Evolutionary conservation across 2,329 filamentous ascomycete genomes (phyloP).

Genomic region (Pseudogymnoascus destructans): DNA sequence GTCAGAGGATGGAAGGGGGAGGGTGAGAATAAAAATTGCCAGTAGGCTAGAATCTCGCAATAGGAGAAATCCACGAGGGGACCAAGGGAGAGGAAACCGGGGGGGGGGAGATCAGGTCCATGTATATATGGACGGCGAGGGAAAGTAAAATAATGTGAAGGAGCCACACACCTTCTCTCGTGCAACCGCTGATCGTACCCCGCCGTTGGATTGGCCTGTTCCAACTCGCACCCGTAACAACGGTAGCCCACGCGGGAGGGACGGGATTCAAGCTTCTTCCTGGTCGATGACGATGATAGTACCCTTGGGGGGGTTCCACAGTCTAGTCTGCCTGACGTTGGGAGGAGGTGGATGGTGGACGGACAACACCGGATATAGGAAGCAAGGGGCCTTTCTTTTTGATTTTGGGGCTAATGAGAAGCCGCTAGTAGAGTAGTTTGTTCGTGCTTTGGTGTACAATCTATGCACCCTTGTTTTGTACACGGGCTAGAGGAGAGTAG

Average conservation of each 20-base stretch:
- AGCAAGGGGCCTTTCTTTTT: not conserved
- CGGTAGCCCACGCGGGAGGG: slow-evolving; percentile 6
- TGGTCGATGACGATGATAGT: slow-evolving; percentile 4
- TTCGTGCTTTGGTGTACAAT: not conserved
- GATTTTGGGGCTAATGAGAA: slow-evolving; percentile 5
- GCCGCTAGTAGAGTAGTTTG: not conserved
- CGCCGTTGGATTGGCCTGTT: slow-evolving; percentile 2
- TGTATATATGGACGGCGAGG: not conserved
- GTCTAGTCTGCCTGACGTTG: not conserved
- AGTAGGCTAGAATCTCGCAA: not conserved
- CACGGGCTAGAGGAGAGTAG: not conserved
- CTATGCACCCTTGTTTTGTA: slow-evolving; percentile 1
- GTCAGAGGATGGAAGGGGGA: not conserved
- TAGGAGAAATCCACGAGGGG: slow-evolving; percentile 1
- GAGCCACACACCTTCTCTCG: not conserved
- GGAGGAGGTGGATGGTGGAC: not conserved
- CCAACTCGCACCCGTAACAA: slow-evolving; percentile 5
- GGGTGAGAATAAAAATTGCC: not conserved
- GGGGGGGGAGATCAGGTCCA: not conserved
- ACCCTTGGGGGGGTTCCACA: not conserved
- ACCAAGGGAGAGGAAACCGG: not conserved
- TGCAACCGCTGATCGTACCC: slow-evolving; percentile 1
- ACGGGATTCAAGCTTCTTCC: slow-evolving; percentile 6
- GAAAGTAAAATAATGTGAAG: not conserved
- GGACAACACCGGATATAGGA: slow-evolving; percentile 3